These are phyloP conservation scores for Candida buenavistaensis DNA, from an alignment of 1,139 yeast species.

Conservation along the genomic window DNA sequence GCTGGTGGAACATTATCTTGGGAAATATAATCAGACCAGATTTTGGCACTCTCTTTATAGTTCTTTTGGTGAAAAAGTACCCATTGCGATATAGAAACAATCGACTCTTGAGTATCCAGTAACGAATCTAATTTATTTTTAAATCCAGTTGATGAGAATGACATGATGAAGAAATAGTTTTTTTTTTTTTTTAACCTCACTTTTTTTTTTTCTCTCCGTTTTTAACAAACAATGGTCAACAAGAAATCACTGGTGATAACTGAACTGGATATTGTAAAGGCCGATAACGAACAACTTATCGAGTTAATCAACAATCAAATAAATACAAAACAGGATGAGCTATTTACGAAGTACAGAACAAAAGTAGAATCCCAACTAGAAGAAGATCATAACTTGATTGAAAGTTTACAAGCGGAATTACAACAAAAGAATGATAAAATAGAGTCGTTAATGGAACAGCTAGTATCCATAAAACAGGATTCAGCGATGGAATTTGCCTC, in stretches of 20 bases:
- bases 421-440: conserved; percentile 28
- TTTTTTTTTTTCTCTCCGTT: neutral
- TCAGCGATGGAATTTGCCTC: conserved; percentile 22
- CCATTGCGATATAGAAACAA: conserved; percentile 85
- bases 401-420: conserved; percentile 26
- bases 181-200: neutral
- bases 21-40: conserved; percentile 60
- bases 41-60: conserved; percentile 55
- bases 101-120: conserved; percentile 80
- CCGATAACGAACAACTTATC: conserved; percentile 27
- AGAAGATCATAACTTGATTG: conserved; percentile 29
- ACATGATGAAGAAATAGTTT: conserved; percentile 36
- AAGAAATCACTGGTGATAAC: conserved; percentile 15
- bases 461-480: conserved; percentile 7
- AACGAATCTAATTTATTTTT: conserved; percentile 57
- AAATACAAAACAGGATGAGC: conserved; percentile 36
- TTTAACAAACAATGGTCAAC: conserved; percentile 1
- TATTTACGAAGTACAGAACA: conserved; percentile 30
- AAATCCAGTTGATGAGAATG: conserved; percentile 60
- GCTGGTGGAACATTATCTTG: conserved; percentile 22
- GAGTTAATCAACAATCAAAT: conserved; percentile 34
- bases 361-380: conserved; percentile 29
- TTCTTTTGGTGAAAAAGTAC: conserved; percentile 75
- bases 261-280: conserved; percentile 33
- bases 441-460: conserved; percentile 19